Percentiles rank a stretch among this genome's conserved stretches.
These are phyloP conservation scores for Allium cepa DNA, from an alignment of 106 monocot genomes.

Conservation along the genomic window DNA sequence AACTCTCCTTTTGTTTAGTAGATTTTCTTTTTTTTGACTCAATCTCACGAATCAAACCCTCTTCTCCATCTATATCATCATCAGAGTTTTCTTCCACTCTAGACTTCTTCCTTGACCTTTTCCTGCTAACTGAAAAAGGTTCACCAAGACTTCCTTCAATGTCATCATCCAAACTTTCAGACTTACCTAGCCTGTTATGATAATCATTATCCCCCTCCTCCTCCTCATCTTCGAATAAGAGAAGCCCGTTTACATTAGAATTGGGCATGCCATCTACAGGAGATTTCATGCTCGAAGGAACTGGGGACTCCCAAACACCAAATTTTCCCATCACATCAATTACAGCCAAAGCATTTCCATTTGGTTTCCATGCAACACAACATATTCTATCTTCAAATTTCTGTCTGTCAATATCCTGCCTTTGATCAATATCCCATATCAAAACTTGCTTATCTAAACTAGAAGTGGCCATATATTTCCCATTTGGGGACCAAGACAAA, in stretches of 20 bases:
- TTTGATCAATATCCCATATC: constrained; percentile 89
- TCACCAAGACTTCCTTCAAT: constrained; percentile 46
- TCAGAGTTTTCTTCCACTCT: constrained; percentile 30
- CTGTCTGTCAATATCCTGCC: constrained; percentile 90
- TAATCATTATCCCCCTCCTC: constrained; percentile 27
- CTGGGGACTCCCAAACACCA: constrained; percentile 73
- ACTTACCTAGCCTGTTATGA: constrained; percentile 22
- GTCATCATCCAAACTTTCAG: constrained; percentile 56
- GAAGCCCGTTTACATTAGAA: constrained; percentile 27
- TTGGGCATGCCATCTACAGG: constrained; percentile 63
- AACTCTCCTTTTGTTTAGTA: constrained; percentile 22
- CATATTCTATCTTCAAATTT: constrained; percentile 79
- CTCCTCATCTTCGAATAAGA: constrained; percentile 63
- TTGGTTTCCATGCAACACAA: constrained; percentile 78
- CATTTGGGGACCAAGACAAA: constrained; percentile 95
- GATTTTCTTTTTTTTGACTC: constrained; percentile 45
- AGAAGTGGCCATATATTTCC: constrained; percentile 85
- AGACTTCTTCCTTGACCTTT: constrained; percentile 48
- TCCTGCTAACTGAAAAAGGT: constrained; percentile 41
- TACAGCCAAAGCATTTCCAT: constrained; percentile 73
- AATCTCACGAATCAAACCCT: constrained; percentile 55
- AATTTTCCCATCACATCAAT: constrained; percentile 78
- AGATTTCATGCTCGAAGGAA: constrained; percentile 84
- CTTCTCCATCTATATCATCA: constrained; percentile 57
- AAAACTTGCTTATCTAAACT: constrained; percentile 76